phyloP scores from a whole-genome alignment of 2,329 filamentous ascomycete genomes.

The Hypoxylon sp. region DNA sequence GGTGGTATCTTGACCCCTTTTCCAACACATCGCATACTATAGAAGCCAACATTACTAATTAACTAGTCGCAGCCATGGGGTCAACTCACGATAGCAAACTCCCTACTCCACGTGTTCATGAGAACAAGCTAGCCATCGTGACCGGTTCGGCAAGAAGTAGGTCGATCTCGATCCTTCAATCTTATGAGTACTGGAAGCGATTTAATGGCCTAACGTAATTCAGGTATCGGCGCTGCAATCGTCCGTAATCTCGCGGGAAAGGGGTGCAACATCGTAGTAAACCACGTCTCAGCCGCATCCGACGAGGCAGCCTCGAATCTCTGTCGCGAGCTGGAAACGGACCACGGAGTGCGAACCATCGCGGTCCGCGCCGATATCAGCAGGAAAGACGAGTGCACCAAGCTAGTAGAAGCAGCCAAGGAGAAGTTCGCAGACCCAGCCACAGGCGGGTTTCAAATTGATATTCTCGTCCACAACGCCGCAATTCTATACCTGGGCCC shows the following conservation, averaged over 20 bases:
- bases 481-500: conserved; percentile 61
- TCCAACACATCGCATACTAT: too few species aligned
- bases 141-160: conserved; percentile 64
- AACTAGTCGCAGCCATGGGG: conserved; percentile 1
- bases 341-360: conserved; percentile 63
- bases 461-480: conserved; percentile 70
- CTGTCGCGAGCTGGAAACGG: conserved; percentile 58
- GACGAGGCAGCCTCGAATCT: conserved; percentile 60
- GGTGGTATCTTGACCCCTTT: too few species aligned
- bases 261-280: conserved; percentile 69
- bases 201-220: conserved; percentile 10
- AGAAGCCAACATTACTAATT: not conserved
- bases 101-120: conserved; percentile 42
- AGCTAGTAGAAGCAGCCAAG: conserved; percentile 64
- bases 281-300: conserved; percentile 69
- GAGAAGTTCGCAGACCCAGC: conserved; percentile 58
- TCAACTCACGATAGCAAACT: not conserved
- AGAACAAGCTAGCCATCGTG: conserved; percentile 64
- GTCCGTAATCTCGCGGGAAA: conserved; percentile 69
- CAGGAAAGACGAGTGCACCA: conserved; percentile 64
- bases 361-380: conserved; percentile 73
- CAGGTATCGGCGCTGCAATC: conserved; percentile 71
- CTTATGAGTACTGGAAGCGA: conserved; percentile 13
- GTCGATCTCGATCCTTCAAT: not conserved
- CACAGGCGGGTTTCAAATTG: conserved; percentile 64